Evolutionary conservation across 2,329 filamentous ascomycete species (phyloP), one percentile per base, ranked within the genome.

Genomic region (Cadophora sp.): DNA sequence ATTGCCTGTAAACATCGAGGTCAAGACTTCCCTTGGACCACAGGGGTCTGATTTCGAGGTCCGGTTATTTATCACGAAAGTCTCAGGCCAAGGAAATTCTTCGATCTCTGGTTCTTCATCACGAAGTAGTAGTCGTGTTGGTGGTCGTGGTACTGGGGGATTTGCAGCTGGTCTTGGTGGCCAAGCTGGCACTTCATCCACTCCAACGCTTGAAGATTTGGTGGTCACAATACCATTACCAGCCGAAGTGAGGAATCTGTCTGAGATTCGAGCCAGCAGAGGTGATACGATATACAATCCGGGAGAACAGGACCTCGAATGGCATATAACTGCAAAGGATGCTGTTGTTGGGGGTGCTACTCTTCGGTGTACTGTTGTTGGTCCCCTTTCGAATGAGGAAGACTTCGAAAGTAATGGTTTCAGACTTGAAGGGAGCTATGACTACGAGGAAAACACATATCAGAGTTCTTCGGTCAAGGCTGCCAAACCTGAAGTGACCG

Each of bases 1-100:
- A 76, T 81, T 98, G 5, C 96, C 96, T 0, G 91, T 96, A 3
- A 89, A 85, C 59, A 83, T 97, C 60, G 92, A 97, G 75, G 87
- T 98, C 58, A 91, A 90, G 73, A 95, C 94, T 1, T 89, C 89
- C 0, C 83, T 97, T 3, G 96, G 96, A 0, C 79, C 86, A 1
- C 82, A 81, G 0, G 94, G 92, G 1, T 87, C 90, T 6, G 96
- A 98, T 64, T 98, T 99, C 74, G 94, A 98, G 78, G 92, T 97
- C 58, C 86, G 92, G 60, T 79, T 97, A 27, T 87, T 89, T 67
- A 84, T 93, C 48, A 89, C 89, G 75, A 91, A 86, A 74, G 83
- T 90, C 33, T 90, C 92, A 68, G 75, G 82, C 72, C 68, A 78
- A 68, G 70, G 78, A 47, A 78, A 81, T 30, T 78, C 79, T 43